Conservation (phyloP, 495 filamentous ascomycete species). For the Daldinia grandis region DNA sequence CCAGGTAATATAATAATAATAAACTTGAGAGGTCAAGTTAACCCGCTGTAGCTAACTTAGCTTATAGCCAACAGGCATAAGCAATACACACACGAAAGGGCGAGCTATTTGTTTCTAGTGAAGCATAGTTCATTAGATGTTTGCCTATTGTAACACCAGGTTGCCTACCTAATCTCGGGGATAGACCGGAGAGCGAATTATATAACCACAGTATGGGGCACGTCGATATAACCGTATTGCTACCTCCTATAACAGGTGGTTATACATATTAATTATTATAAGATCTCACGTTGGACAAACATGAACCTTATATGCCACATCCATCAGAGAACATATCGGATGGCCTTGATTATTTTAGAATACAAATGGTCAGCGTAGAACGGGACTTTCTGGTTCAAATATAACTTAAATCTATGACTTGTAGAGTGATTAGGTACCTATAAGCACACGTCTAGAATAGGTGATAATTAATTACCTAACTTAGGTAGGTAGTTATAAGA, state of each 20-base stretch:
- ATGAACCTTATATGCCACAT: neutral
- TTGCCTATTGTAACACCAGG: neutral
- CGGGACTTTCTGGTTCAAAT: too few species aligned
- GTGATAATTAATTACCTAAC: too few species aligned
- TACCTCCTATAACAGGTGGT: neutral
- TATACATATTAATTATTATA: neutral
- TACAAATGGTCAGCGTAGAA: neutral
- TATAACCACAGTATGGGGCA: neutral
- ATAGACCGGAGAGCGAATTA: neutral
- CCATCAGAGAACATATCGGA: too few species aligned
- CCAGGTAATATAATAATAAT: too few species aligned
- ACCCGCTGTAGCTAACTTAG: too few species aligned
- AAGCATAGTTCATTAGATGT: neutral
- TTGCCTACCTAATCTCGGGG: neutral
- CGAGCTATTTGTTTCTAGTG: neutral
- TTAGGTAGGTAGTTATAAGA: too few species aligned
- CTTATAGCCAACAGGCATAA: too few species aligned
- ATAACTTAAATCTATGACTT: too few species aligned
- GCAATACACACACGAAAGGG: neutral
- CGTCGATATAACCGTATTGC: neutral
- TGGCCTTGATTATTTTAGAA: neutral
- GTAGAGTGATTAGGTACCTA: too few species aligned
- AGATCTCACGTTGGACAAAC: neutral
- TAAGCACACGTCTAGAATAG: too few species aligned
- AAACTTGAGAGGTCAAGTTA: too few species aligned